Percentiles rank a stretch among this genome's conserved stretches.
Conservation (phyloP, 1,139 yeast species). For the Geotrichum carabidarum region DNA sequence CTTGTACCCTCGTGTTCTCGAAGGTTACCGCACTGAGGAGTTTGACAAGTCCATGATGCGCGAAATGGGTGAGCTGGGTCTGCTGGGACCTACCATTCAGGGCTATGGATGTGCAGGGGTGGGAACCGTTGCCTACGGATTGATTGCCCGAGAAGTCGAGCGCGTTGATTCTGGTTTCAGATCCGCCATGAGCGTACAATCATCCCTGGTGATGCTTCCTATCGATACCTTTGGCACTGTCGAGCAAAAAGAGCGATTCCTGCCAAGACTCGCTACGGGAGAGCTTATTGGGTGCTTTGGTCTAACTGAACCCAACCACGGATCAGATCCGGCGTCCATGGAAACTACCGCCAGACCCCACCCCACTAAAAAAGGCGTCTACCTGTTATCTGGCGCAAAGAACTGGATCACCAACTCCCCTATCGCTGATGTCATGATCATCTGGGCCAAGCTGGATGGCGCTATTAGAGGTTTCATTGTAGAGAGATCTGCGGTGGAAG, state of each 20-base stretch:
- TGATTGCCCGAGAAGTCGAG: constrained; percentile 45
- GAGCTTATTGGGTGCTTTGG: constrained; percentile 45
- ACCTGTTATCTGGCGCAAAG: constrained; percentile 41
- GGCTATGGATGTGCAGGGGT: constrained; percentile 46
- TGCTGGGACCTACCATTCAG: constrained; percentile 41
- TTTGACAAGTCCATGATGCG: constrained; percentile 38
- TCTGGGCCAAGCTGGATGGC: constrained; percentile 46
- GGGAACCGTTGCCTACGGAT: constrained; percentile 42
- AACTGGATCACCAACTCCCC: constrained; percentile 47
- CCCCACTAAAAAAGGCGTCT: constrained; percentile 43
- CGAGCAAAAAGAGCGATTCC: constrained; percentile 42
- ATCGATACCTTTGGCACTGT: constrained; percentile 41
- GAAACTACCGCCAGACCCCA: constrained; percentile 42
- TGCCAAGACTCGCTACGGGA: constrained; percentile 43
- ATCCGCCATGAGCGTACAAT: constrained; percentile 45
- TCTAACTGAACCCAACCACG: constrained; percentile 45
- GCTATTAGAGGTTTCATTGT: constrained; percentile 42
- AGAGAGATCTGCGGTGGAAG: constrained; percentile 36
- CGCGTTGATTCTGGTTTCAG: constrained; percentile 44
- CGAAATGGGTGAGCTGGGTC: constrained; percentile 44
- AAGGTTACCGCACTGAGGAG: constrained; percentile 41
- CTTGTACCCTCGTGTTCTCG: constrained; percentile 41
- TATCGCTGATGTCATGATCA: constrained; percentile 42
- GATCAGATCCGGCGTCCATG: constrained; percentile 46
- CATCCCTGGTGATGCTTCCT: constrained; percentile 45